Base-by-base conservation (phyloP, 345 rosid genomes). In the Brassica juncea region DNA sequence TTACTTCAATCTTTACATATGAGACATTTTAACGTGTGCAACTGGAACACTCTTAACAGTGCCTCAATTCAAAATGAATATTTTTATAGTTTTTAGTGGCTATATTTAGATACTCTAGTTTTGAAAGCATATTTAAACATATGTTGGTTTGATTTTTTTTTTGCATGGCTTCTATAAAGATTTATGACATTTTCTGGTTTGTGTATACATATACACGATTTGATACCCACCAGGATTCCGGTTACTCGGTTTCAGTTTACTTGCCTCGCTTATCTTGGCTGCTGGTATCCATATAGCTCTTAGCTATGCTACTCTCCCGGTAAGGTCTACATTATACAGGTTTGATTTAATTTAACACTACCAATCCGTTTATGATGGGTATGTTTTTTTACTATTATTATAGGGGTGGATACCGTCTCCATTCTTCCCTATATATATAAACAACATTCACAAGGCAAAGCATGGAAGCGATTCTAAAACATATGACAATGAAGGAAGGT, bases 341-440 rank as follows among this genome's bases (percentile, higher is more conserved):
- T 32, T 61, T 31, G n/a, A 31, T 11, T 15, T n/a, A 16, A 30
- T 62, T 31, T 61, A 44, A 9, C 54, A 9, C 1, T 61, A 60
- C 63, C 16, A 23, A 42, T n/a, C 52, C 16, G 27, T 10, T 19
- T 68, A 12, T 28, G 8, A 47, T 58, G n/a, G 10, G 3, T 15
- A 10, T 28, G 37, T 4, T 49, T 44, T 14, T 15, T 49, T 28
- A 11, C 27, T 10, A 14, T 39, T 68, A 32, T 31, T 16, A 47
- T 63, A 89, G 94, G 91, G 94, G 10, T 92, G 97, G 97, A 15
- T 94, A 6, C 99, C 97, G 5, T 88, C 90, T 31, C 95, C 88
- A 2, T 80, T 91, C 76, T 83, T 91, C 3, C 97, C 97, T 5
- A 84, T 92, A 21, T 86, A 92, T 83, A 78, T 94, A 25, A 74